Evolutionary conservation across 768 basidiomycete genomes (phyloP), one percentile per base, ranked within the genome.

Genomic region (Cyclocybe cylindracea): DNA sequence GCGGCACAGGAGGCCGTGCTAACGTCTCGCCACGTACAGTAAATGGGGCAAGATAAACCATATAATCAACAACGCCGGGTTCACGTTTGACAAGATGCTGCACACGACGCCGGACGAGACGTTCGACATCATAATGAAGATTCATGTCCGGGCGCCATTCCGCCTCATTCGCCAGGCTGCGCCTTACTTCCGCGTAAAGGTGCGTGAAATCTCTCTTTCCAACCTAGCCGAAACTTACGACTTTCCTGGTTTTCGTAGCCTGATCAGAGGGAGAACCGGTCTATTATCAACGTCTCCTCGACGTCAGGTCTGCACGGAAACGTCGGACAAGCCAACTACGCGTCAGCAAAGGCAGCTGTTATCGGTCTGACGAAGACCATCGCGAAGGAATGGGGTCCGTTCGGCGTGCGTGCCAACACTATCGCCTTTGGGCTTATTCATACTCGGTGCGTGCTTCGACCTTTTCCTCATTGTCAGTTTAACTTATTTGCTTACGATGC

Each of bases 61-160:
- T 65, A 89, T 93, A 47, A 77, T 93, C 32, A 92, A 92, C 71
- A 93, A 93, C 56, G 85, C 86, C 42, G 86, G 85, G 43, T 90
- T 90, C 72, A 89, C 88, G 6, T 89, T 79, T 60, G 88, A 91
- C 78, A 87, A 86, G 68, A 94, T 94, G 91, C 74, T 92, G 36
- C 91, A 91, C 70, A 91, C 89, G 5, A 91, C 86, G 53, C 84
- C 87, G 2, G 91, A 94, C 69, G 88, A 91, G 39, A 79, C 83
- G 1, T 94, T 82, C 65, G 86, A 91, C 55, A 77, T 93, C 58
- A 93, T 93, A 61, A 75, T 87, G 68, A 89, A 87, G 64, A 84
- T 93, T 46, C 92, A 94, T 67, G 86, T 91, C 60, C 84, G 87
- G 45, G 89, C 91, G 2, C 92, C 91, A 0, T 94, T 93, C 83